Base-by-base conservation (phyloP, 257 asterid species). In the Nicotiana noctiflora region DNA sequence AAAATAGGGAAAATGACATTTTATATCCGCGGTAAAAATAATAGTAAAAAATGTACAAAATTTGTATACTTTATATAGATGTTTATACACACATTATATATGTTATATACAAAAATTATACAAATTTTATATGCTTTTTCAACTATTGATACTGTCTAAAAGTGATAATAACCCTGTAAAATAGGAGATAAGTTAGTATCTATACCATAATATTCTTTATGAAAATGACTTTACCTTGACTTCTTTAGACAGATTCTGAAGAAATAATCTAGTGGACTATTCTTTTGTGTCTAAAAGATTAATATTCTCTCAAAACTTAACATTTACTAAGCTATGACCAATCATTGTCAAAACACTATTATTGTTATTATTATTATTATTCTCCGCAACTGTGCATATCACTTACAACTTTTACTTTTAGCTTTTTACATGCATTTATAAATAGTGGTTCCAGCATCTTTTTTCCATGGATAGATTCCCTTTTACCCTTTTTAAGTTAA, bases 211-310 rank as follows among this genome's bases (percentile, higher is more conserved):
- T 27, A 27, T 72, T 72, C 34, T 70, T 70, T 49, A 18, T 19
- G 91, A 90, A 82, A 88, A 77, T 14, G 85, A 88, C 90, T 11
- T 44, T 31, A 75, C 88, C 84, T 86, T 32, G 17, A 82, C 80
- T 77, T 8, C 60, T 81, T 76, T 82, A 25, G 87, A 86, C 89
- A 79, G 27, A 70, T 56, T 82, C 84, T 75, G 86, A 72, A 81
- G 67, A 60, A 75, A 21, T 4, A 40, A 77, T 78, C 76, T 44
- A 44, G 13, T 70, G 52, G 27, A 66, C 8, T 65, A 59, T 12
- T 52, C 8, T 74, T 15, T 64, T 80, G 14, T 21, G 19, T 17
- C 64, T 53, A 49, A 65, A 12, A 74, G 37, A 74, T 74, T 74
- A 49, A 74, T 23, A 74, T 49, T 74, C 44, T 8, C 5, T 49